Evolutionary conservation across 2,329 filamentous ascomycete species (phyloP).

Genomic region (Amauroascus verrucosus): DNA sequence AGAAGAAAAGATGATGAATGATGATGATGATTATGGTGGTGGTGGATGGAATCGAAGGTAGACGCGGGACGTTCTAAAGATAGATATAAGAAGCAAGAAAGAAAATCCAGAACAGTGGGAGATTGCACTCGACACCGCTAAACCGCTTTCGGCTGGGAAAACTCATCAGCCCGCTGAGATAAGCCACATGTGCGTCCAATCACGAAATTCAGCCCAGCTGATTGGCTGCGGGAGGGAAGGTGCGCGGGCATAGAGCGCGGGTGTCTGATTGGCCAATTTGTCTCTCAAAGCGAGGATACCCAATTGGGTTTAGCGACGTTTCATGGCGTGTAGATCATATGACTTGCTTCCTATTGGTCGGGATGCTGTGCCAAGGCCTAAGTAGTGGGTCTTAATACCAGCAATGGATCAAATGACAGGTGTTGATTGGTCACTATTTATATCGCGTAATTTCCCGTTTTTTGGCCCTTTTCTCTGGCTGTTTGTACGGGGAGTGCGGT

Average conservation of each 20-base stretch:
- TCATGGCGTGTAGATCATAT: slow-evolving; percentile 10
- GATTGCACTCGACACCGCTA: neutral
- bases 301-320: slow-evolving; percentile 5
- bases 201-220: neutral
- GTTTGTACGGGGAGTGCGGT: neutral
- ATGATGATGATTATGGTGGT: too few relatives aligned
- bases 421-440: slow-evolving; percentile 7
- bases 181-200: neutral
- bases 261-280: slow-evolving; percentile 1
- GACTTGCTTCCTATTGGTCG: slow-evolving; percentile 5
- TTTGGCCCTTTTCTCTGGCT: too few relatives aligned
- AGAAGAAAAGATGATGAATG: too few relatives aligned
- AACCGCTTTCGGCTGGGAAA: neutral
- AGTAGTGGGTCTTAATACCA: neutral
- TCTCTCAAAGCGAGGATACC: neutral
- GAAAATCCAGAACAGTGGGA: slow-evolving; percentile 6
- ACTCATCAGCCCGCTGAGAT: neutral
- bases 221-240: neutral
- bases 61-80: slow-evolving; percentile 14
- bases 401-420: neutral
- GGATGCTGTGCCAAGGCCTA: neutral
- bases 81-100: slow-evolving; percentile 13
- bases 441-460: slow-evolving; percentile 1
- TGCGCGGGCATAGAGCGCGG: too few relatives aligned
- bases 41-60: neutral